A percentile compares a stretch with the other conserved stretches of the same genome.
Evolutionary conservation across 345 rosid species (phyloP).

Genomic region (Eucalyptus cloeziana): DNA sequence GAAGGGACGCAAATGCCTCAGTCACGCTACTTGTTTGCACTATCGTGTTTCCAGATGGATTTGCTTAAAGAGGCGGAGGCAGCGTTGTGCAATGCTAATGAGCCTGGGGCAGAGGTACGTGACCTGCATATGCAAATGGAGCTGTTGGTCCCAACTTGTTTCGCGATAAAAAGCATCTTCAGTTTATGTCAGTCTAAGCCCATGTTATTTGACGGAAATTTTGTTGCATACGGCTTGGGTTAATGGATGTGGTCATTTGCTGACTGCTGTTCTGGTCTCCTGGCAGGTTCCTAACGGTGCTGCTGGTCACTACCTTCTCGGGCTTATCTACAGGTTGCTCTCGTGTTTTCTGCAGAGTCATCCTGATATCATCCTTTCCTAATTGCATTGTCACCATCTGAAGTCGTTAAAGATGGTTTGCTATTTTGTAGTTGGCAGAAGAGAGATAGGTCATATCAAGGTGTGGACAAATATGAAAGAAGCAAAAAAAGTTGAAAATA

Average conservation of each 20-base stretch:
- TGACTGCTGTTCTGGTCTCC: neutral
- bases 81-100: conserved; percentile 71
- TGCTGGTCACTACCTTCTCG: conserved; percentile 94
- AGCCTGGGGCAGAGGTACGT: conserved; percentile 73
- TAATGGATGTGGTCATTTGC: neutral
- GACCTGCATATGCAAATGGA: neutral
- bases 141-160: neutral
- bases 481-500: neutral
- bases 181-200: neutral
- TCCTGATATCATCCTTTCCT: neutral
- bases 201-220: neutral
- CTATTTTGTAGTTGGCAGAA: neutral
- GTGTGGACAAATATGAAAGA: neutral
- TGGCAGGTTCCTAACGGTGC: conserved; percentile 94
- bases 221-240: neutral
- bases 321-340: conserved; percentile 78
- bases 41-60: conserved; percentile 93
- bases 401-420: neutral
- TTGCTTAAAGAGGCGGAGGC: conserved; percentile 88
- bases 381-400: neutral
- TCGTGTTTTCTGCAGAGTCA: neutral
- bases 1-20: conserved; percentile 91
- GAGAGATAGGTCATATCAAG: neutral
- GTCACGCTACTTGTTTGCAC: conserved; percentile 94
- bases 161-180: neutral